Conservation (phyloP, 1,284 basidiomycete species). For the Fistulinella cinereoalba region DNA sequence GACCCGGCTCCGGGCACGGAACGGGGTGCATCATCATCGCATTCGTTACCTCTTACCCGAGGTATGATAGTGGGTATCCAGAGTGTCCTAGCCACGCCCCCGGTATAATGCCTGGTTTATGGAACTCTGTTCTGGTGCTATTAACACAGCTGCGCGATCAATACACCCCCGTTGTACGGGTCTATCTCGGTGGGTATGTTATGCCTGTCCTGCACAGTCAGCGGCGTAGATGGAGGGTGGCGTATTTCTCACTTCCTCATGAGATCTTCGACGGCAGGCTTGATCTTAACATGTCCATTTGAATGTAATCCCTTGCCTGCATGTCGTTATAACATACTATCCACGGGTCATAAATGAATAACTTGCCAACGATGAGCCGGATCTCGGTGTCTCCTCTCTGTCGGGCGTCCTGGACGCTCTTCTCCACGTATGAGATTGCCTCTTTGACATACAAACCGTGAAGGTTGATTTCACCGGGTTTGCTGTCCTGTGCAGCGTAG, state of each 20-base stretch:
- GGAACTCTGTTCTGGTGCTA: not conserved
- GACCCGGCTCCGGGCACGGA: not conserved
- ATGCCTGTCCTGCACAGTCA: slow-evolving; percentile 13
- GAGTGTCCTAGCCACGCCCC: not conserved
- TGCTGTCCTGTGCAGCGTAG: slow-evolving; percentile 50
- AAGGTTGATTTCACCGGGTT: slow-evolving; percentile 79
- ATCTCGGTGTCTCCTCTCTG: slow-evolving; percentile 64
- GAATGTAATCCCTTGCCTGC: slow-evolving; percentile 86
- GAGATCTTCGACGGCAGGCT: slow-evolving; percentile 88
- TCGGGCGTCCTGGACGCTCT: slow-evolving; percentile 68
- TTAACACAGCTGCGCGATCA: slow-evolving; percentile 74
- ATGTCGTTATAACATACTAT: slow-evolving; percentile 2
- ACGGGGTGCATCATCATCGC: not conserved
- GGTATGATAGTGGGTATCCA: slow-evolving; percentile 3
- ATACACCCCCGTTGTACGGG: slow-evolving; percentile 80
- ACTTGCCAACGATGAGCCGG: slow-evolving; percentile 84
- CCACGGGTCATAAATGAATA: not conserved
- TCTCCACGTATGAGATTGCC: slow-evolving; percentile 71
- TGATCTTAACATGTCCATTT: slow-evolving; percentile 78
- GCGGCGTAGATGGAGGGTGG: not conserved
- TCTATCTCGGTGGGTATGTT: slow-evolving; percentile 56
- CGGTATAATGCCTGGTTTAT: not conserved
- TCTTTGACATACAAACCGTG: slow-evolving; percentile 95
- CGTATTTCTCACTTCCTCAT: slow-evolving; percentile 64
- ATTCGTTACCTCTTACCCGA: not conserved